Evolutionary conservation across 2,329 filamentous ascomycete species (phyloP).

Genomic region (Cercospora zeina): DNA sequence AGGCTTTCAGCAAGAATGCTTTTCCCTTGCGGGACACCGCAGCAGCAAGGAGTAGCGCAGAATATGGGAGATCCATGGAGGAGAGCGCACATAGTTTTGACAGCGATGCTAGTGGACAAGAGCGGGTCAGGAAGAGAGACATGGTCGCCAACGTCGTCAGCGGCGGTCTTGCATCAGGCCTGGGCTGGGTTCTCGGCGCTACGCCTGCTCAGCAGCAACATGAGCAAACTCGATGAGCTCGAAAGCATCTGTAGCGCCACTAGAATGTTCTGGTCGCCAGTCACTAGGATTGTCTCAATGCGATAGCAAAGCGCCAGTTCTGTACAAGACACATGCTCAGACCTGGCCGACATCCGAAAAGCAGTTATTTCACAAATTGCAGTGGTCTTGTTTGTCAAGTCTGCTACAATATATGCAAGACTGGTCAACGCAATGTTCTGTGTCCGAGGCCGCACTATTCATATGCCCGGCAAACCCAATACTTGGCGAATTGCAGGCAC

Average conservation of each 20-base stretch:
- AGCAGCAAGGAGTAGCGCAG: constrained; percentile 18
- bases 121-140: constrained; percentile 67
- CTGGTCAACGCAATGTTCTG: background rate
- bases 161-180: constrained; percentile 60
- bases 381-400: background rate
- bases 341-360: background rate
- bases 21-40: constrained; percentile 45
- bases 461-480: constrained; percentile 51
- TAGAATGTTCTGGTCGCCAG: background rate
- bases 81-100: constrained; percentile 32
- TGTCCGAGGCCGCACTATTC: background rate
- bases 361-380: background rate
- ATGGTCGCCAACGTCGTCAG: constrained; percentile 67
- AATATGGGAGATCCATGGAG: constrained; percentile 24
- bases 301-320: background rate
- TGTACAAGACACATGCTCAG: background rate
- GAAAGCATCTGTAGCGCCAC: background rate
- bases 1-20: constrained; percentile 48
- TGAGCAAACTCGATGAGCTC: constrained; percentile 3
- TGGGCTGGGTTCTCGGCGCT: constrained; percentile 65
- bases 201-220: constrained; percentile 32
- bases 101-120: constrained; percentile 34
- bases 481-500: constrained; percentile 46
- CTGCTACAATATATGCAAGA: background rate
- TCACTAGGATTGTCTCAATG: background rate